Percentiles rank a stretch among this genome's conserved stretches.
These are phyloP conservation scores for Eucalyptus pauciflora DNA, from an alignment of 345 rosid genomes.

Conservation along the genomic window DNA sequence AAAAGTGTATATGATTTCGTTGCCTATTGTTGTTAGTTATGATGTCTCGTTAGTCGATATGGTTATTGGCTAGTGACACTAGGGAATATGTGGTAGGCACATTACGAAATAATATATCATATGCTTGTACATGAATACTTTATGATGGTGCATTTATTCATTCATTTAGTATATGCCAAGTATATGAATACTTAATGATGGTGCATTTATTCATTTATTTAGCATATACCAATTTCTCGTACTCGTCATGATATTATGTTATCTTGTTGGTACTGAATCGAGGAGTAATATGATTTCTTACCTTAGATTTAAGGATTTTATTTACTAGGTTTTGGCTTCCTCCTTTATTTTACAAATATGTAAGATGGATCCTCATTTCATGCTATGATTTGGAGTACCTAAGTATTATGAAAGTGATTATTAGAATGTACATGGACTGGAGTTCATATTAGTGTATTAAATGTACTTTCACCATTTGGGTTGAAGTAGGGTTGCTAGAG, in stretches of 20 bases:
- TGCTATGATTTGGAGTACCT: not conserved
- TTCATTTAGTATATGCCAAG: too few species aligned
- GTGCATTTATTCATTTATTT: too few species aligned
- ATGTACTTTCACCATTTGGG: not conserved
- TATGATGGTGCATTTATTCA: not conserved
- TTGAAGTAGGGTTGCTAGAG: not conserved
- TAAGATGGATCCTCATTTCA: not conserved
- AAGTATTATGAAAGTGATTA: not conserved
- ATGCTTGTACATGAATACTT: not conserved
- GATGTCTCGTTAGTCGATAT: not conserved
- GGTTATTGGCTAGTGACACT: not conserved
- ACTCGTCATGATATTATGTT: not conserved
- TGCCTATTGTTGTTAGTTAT: not conserved
- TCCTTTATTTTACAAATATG: not conserved
- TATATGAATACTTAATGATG: not conserved
- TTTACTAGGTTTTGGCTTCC: not conserved
- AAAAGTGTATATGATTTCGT: not conserved
- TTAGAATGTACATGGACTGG: fast-evolving
- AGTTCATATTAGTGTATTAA: not conserved
- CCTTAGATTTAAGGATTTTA: not conserved
- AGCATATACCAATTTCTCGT: not conserved
- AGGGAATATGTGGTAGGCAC: not conserved
- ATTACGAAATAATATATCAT: not conserved
- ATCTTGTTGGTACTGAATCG: not conserved
- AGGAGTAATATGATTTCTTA: not conserved